Conservation (phyloP, 225 moss, liverwort and hornwort species). For the Lunularia cruciata region DNA sequence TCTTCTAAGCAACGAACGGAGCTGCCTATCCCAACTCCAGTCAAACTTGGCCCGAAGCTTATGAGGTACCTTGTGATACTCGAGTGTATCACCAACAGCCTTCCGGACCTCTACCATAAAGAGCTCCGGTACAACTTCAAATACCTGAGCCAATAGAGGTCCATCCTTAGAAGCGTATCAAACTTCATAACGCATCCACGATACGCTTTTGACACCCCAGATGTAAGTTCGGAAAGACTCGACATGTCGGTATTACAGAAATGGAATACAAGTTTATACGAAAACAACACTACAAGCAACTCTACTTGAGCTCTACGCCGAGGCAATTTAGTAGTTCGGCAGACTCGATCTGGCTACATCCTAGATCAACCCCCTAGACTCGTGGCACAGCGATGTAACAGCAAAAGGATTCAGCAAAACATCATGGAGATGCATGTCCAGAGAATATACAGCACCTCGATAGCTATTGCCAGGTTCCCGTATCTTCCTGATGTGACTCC, state of each 20-base stretch:
- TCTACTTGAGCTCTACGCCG: too few species aligned
- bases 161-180: not conserved
- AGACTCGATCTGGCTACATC: too few species aligned
- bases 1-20: not conserved
- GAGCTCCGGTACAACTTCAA: constrained; percentile 90
- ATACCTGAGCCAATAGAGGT: constrained; percentile 49
- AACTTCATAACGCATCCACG: not conserved
- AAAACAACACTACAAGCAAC: too few species aligned
- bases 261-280: too few species aligned
- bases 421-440: not conserved
- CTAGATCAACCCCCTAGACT: too few species aligned
- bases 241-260: too few species aligned
- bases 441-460: constrained; percentile 55
- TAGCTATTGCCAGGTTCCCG: constrained; percentile 79
- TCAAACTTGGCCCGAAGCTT: not conserved
- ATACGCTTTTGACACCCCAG: not conserved
- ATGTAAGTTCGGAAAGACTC: too few species aligned
- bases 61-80: constrained; percentile 81
- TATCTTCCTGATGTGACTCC: constrained; percentile 51
- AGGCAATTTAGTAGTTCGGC: too few species aligned
- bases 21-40: not conserved
- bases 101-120: constrained; percentile 99
- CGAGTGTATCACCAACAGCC: constrained; percentile 90
- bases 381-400: too few species aligned
- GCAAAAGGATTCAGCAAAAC: too few species aligned